Conservation (phyloP, 441 rosid species). For the Populus hybrid region DNA sequence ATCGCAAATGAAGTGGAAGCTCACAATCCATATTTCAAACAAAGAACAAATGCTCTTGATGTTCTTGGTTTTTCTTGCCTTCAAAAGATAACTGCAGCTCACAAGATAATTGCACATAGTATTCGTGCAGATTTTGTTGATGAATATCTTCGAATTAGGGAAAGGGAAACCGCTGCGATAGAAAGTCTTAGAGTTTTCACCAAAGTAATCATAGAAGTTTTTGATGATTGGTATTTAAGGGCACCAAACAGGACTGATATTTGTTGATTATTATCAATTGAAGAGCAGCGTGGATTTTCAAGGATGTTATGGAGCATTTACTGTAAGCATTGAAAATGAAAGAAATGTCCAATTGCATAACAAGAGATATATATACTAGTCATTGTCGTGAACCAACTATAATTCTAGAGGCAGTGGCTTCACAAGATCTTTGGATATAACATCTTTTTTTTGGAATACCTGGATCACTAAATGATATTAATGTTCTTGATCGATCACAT, state of each 20-base stretch:
- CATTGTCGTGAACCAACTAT: not conserved
- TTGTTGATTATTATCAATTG: not conserved
- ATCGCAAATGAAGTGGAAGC: not conserved
- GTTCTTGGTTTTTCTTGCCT: not conserved
- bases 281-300: not conserved
- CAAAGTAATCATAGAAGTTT: not conserved
- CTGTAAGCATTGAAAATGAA: conserved; percentile 9
- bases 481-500: not conserved
- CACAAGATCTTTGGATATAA: not conserved
- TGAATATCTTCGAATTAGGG: not conserved
- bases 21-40: not conserved
- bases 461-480: not conserved
- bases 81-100: not conserved
- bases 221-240: not conserved
- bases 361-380: not conserved
- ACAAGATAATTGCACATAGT: not conserved
- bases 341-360: conserved; percentile 2
- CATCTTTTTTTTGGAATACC: not conserved
- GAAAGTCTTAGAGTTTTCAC: not conserved
- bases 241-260: not conserved
- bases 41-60: not conserved
- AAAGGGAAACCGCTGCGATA: not conserved
- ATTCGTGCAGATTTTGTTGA: not conserved
- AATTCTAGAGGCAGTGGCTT: not conserved
- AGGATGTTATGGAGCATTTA: conserved; percentile 7